A percentile compares a stretch with the other conserved stretches of the same genome.
phyloP scores from a whole-genome alignment of 2,329 filamentous ascomycete species.

The Stagonosporopsis chrysanthemi region DNA sequence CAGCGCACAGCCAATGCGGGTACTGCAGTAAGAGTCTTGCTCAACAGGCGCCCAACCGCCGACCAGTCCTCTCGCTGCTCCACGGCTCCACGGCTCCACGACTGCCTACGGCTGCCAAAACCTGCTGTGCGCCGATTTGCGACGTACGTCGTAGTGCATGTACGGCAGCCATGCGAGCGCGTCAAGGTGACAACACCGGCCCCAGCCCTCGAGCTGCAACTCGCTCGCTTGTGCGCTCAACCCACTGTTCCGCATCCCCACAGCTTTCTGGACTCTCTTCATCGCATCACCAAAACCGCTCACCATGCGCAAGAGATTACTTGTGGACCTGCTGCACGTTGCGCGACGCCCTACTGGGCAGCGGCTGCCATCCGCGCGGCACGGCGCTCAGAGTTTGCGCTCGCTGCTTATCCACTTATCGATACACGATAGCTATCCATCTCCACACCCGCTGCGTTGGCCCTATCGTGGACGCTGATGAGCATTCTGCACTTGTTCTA shows the following conservation, averaged over 20 bases:
- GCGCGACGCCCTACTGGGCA: constrained; percentile 30
- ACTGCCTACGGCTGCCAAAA: constrained; percentile 29
- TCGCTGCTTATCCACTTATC: constrained; percentile 48
- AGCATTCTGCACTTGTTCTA: constrained; percentile 12
- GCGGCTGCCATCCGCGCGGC: constrained; percentile 31
- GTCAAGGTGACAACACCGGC: constrained; percentile 30
- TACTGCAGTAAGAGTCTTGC: constrained; percentile 26
- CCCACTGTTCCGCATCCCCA: constrained; percentile 29
- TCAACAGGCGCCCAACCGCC: constrained; percentile 23
- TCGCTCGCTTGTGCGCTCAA: constrained; percentile 20
- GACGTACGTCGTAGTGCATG: constrained; percentile 21
- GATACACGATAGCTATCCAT: constrained; percentile 44
- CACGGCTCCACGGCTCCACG: constrained; percentile 11
- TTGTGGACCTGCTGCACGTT: constrained; percentile 35
- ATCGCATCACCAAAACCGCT: constrained; percentile 29
- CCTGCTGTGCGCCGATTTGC: constrained; percentile 31
- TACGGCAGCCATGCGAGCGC: constrained; percentile 24
- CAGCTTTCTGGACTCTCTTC: constrained; percentile 31
- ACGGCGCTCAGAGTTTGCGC: constrained; percentile 32
- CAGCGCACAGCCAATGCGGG: constrained; percentile 14
- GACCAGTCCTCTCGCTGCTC: constrained; percentile 28
- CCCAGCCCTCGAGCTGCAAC: constrained; percentile 23
- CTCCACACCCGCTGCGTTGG: constrained; percentile 29
- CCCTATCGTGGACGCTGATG: constrained; percentile 25
- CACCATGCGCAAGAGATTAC: constrained; percentile 45